Evolutionary conservation across 2,329 filamentous ascomycete species (phyloP), one percentile per base, ranked within the genome.

Genomic region (Ciborinia camelliae): DNA sequence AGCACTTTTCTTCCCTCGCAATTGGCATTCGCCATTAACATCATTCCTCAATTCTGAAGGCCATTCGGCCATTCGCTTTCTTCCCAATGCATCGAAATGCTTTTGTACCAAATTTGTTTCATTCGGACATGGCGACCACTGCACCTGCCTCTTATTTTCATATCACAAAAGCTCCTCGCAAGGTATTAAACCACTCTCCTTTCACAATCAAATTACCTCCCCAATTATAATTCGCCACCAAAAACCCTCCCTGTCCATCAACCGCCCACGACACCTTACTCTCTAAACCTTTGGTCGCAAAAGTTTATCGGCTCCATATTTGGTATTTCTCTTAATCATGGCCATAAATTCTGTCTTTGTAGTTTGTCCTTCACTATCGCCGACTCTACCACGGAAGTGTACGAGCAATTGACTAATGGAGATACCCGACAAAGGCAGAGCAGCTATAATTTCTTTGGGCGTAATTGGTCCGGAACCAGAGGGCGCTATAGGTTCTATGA

Each of bases 311-410:
- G 79, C 69, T 1, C 80, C 81, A 73, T 83, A 86, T 18, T 79
- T 77, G 1, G 82, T 81, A 45, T 84, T 78, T 43, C 81, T 79
- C 74, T 83, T 85, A 15, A 89, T 85, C 65, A 88, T 73, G 63
- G 79, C 77, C 66, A 89, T 82, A 81, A 86, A 89, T 32, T 85
- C 81, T 41, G 77, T 76, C 68, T 81, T 82, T 4, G 78, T 77
- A 73, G 84, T 85, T 5, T 81, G 81, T 4, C 80, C 79, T 8
- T 78, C 77, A 3, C 80, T 80, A 6, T 81, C 79, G 6, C 79
- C 78, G 15, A 88, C 77, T 30, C 86, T 82, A 32, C 76, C 76
- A 28, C 80, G 75, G 73, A 88, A 88, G 47, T 77, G 75, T 67
- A 80, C 81, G 64, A 87, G 79, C 9, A 89, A 77, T 18, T 80